A percentile compares a stretch with the other conserved stretches of the same genome.
Conservation (phyloP, 1,284 basidiomycete species). For the Cerrena zonata region DNA sequence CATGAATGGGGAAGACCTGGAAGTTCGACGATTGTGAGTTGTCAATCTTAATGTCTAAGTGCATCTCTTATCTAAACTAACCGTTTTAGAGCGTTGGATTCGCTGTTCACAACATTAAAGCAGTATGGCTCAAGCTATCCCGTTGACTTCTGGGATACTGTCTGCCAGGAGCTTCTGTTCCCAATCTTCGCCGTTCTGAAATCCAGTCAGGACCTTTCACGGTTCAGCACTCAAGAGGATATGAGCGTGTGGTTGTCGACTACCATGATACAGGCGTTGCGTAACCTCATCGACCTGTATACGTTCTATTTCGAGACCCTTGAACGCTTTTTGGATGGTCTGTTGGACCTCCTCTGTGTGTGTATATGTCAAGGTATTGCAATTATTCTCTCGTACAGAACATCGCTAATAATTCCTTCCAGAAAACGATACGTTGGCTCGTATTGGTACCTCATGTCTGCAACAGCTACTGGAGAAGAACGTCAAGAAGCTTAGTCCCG, state of each 20-base stretch:
- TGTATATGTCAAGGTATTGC: conserved; percentile 95
- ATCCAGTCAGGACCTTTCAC: conserved; percentile 82
- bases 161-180: conserved; percentile 94
- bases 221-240: conserved; percentile 94
- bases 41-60: neutral
- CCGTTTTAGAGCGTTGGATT: conserved; percentile 78
- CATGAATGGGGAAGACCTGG: conserved; percentile 99
- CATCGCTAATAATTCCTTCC: conserved; percentile 6
- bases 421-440: conserved; percentile 97
- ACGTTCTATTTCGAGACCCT: conserved; percentile 93
- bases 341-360: conserved; percentile 89
- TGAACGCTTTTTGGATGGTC: conserved; percentile 83
- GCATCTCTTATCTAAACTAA: conserved; percentile 7
- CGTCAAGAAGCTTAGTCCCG: conserved; percentile 78
- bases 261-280: conserved; percentile 96
- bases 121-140: conserved; percentile 83
- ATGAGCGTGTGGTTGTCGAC: conserved; percentile 99
- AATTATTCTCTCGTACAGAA: neutral
- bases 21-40: conserved; percentile 88
- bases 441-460: conserved; percentile 96
- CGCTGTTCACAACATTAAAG: conserved; percentile 91
- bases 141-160: conserved; percentile 95
- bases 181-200: conserved; percentile 97
- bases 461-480: conserved; percentile 96
- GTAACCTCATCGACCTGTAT: conserved; percentile 93